Evolutionary conservation across 768 basidiomycete species (phyloP).

Genomic region (Panus rudis): DNA sequence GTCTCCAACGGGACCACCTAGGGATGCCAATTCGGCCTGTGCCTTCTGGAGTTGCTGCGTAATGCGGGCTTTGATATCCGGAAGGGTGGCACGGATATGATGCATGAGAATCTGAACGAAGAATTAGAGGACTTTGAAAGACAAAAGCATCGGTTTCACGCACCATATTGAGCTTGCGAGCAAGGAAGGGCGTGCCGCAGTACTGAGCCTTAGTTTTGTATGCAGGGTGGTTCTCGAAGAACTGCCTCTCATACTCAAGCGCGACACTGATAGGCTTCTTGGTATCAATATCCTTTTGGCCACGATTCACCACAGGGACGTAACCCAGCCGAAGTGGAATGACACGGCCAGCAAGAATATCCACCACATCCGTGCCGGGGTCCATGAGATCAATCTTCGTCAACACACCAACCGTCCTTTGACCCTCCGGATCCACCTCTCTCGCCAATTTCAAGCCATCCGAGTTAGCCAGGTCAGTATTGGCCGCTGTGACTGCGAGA

Average conservation of each 20-base stretch:
- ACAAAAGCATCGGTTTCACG: constrained; percentile 21
- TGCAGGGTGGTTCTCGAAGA: constrained; percentile 90
- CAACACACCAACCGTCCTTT: constrained; percentile 94
- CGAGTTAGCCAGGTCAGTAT: constrained; percentile 96
- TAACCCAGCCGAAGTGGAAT: constrained; percentile 96
- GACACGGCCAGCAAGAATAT: constrained; percentile 94
- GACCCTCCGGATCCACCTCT: constrained; percentile 96
- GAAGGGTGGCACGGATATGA: constrained; percentile 95
- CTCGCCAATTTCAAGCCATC: constrained; percentile 94
- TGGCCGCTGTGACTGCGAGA: constrained; percentile 92
- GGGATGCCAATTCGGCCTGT: constrained; percentile 70
- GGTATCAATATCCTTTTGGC: constrained; percentile 92
- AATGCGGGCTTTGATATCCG: constrained; percentile 96
- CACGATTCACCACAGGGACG: constrained; percentile 97
- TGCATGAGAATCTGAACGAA: constrained; percentile 90
- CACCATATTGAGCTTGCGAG: constrained; percentile 91
- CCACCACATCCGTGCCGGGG: constrained; percentile 95
- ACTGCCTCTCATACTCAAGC: constrained; percentile 83
- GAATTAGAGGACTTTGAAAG: neutral
- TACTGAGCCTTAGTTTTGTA: constrained; percentile 94
- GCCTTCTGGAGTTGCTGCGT: constrained; percentile 85
- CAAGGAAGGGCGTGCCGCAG: constrained; percentile 95
- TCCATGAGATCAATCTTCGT: constrained; percentile 99
- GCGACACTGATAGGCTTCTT: constrained; percentile 81
- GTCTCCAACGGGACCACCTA: constrained; percentile 87